Evolutionary conservation across 2,329 filamentous ascomycete genomes (phyloP).

Genomic region (Seiridium cupressi): DNA sequence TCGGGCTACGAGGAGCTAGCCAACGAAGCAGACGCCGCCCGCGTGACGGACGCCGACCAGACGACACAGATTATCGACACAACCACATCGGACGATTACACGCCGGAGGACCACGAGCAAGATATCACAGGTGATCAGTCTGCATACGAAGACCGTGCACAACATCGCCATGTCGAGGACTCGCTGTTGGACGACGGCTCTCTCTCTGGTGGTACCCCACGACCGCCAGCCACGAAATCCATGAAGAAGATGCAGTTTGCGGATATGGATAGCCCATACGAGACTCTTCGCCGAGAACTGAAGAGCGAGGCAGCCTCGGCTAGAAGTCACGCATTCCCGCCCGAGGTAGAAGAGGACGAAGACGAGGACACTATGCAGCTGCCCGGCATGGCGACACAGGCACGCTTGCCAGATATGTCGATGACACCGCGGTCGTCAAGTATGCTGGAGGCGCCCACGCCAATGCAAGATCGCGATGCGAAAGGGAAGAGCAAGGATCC

Average conservation of each 20-base stretch:
- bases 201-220: conserved; percentile 68
- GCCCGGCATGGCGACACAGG: conserved; percentile 42
- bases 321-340: conserved; percentile 4
- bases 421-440: conserved; percentile 59
- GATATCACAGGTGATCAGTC: conserved; percentile 32
- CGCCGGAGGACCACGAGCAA: conserved; percentile 21
- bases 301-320: conserved; percentile 35
- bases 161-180: conserved; percentile 47
- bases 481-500: conserved; percentile 60
- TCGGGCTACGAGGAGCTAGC: conserved; percentile 88
- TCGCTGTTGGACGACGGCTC: conserved; percentile 65
- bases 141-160: conserved; percentile 31
- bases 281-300: conserved; percentile 68
- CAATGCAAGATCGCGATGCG: conserved; percentile 15
- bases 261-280: conserved; percentile 74
- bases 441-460: conserved; percentile 42
- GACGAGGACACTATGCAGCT: conserved; percentile 40
- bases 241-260: conserved; percentile 47
- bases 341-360: conserved; percentile 31
- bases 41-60: conserved; percentile 35
- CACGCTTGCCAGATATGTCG: conserved; percentile 59
- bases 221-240: conserved; percentile 52
- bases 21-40: conserved; percentile 54
- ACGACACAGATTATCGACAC: conserved; percentile 57
- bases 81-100: conserved; percentile 39